Evolutionary conservation across 306 rosid species (phyloP).

Genomic region (Vigna nakashimae): DNA sequence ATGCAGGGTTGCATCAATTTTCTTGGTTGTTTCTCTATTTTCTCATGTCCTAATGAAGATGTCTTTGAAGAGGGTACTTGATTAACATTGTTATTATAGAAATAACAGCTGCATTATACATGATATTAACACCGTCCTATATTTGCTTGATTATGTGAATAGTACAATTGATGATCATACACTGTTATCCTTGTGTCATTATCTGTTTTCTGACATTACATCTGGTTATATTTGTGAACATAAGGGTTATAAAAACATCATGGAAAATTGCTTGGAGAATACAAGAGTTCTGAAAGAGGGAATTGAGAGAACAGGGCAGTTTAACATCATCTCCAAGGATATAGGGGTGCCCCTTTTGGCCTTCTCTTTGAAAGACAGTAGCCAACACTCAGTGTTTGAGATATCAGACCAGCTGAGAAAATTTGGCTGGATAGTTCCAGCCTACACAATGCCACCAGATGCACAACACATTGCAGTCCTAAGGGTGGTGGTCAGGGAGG

Average conservation of each 20-base stretch:
- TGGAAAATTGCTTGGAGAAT: slow-evolving; percentile 75
- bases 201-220: not conserved
- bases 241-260: slow-evolving; percentile 81
- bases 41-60: not conserved
- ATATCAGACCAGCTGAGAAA: slow-evolving; percentile 70
- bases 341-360: slow-evolving; percentile 87
- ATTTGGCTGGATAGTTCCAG: slow-evolving; percentile 92
- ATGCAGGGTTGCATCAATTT: not conserved
- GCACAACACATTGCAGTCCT: slow-evolving; percentile 78
- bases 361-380: slow-evolving; percentile 77
- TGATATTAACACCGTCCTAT: slow-evolving; percentile 16
- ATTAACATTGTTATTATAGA: not conserved
- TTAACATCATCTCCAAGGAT: slow-evolving; percentile 77
- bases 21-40: not conserved
- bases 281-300: slow-evolving; percentile 68
- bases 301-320: slow-evolving; percentile 65
- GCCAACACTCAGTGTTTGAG: slow-evolving; percentile 76
- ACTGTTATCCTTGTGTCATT: not conserved
- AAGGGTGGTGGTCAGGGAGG: slow-evolving; percentile 90
- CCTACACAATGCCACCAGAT: slow-evolving; percentile 83
- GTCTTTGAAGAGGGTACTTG: not conserved
- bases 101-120: not conserved
- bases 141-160: slow-evolving; percentile 6
- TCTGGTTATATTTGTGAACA: slow-evolving; percentile 6
- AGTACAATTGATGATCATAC: slow-evolving; percentile 5